Percentiles rank a stretch among this genome's conserved stretches.
Evolutionary conservation across 805 yeast genomes (phyloP).

Genomic region (Kluyveromyces nonfermentans): DNA sequence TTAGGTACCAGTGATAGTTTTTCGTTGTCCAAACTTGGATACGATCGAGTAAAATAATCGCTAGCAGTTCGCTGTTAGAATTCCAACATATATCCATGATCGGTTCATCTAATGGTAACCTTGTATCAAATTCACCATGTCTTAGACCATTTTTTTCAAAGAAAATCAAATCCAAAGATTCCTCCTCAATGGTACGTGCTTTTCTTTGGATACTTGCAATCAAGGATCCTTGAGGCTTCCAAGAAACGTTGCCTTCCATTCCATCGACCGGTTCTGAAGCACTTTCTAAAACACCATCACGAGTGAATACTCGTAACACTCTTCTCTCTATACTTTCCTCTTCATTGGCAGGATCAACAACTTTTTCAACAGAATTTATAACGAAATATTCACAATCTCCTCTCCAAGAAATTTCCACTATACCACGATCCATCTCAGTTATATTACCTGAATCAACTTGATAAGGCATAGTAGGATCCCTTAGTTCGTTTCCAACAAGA

Average conservation of each 20-base stretch:
- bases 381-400: slow-evolving; percentile 87
- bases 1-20: slow-evolving; percentile 93
- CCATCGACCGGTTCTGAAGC: slow-evolving; percentile 87
- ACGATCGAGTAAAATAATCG: slow-evolving; percentile 49
- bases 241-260: slow-evolving; percentile 60
- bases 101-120: slow-evolving; percentile 43
- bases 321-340: slow-evolving; percentile 42
- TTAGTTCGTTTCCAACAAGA: slow-evolving; percentile 52
- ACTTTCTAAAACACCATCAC: slow-evolving; percentile 70
- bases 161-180: slow-evolving; percentile 47
- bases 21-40: slow-evolving; percentile 87
- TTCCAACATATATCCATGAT: slow-evolving; percentile 67
- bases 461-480: slow-evolving; percentile 85
- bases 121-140: slow-evolving; percentile 73
- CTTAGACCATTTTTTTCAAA: slow-evolving; percentile 91
- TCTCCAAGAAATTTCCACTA: slow-evolving; percentile 71
- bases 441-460: slow-evolving; percentile 60
- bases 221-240: slow-evolving; percentile 88
- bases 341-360: slow-evolving; percentile 32
- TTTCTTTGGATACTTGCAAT: slow-evolving; percentile 76
- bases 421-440: slow-evolving; percentile 43
- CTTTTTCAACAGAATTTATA: slow-evolving; percentile 51
- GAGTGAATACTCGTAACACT: slow-evolving; percentile 69
- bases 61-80: slow-evolving; percentile 65
- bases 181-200: slow-evolving; percentile 28